phyloP scores from a whole-genome alignment of 192 early-diverging fungal genomes.

The Pilaira anomala region DNA sequence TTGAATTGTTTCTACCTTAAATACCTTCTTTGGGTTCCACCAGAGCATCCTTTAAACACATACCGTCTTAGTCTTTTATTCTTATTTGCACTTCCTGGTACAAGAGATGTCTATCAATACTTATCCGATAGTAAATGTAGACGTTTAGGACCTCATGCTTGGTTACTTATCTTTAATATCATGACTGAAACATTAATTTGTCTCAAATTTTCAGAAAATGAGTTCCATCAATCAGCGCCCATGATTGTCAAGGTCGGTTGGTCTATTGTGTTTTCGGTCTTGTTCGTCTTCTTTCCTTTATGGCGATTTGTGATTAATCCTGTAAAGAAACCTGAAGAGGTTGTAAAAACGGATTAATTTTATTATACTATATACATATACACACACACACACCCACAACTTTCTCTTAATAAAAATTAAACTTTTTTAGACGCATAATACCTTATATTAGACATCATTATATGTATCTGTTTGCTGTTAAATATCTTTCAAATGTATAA shows the following conservation, averaged over 20 bases:
- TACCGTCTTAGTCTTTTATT: conserved; percentile 77
- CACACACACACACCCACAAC: no score
- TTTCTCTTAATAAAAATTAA: no score
- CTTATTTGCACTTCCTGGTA: conserved; percentile 82
- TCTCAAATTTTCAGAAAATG: conserved; percentile 84
- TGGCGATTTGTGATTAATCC: conserved; percentile 61
- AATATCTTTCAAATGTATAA: no score
- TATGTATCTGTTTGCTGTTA: no score
- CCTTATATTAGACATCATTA: no score
- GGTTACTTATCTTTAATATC: conserved; percentile 84
- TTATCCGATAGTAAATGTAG: conserved; percentile 77
- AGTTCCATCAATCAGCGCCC: conserved; percentile 82
- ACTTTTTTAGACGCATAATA: no score
- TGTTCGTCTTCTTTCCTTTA: conserved; percentile 67
- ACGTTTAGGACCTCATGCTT: conserved; percentile 90
- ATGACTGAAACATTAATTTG: conserved; percentile 89
- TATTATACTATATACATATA: background rate
- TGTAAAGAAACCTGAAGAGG: background rate
- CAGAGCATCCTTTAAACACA: conserved; percentile 79
- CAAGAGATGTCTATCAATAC: conserved; percentile 90
- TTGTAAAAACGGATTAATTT: conserved; percentile 13
- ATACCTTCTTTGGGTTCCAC: conserved; percentile 88
- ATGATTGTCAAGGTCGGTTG: conserved; percentile 69
- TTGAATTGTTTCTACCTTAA: conserved; percentile 96
- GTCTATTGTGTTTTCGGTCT: conserved; percentile 52